Base-by-base conservation (phyloP, 352 stramenopile species). In the Plasmopara viticola region DNA sequence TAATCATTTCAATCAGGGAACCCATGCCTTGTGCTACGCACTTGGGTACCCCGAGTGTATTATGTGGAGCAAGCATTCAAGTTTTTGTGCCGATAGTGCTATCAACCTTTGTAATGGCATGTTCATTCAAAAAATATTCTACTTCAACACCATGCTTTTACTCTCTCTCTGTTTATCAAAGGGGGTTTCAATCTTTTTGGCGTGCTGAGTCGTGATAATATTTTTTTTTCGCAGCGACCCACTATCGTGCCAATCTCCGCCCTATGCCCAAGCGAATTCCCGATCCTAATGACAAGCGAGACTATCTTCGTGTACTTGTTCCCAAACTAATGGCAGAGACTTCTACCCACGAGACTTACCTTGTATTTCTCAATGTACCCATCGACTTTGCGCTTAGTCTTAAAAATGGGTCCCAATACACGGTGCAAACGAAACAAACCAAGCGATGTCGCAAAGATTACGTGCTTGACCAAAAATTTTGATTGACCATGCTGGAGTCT, bases 381-480 rank as follows among this genome's bases (percentile, higher is more conserved):
- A 25, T 25, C 20, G 20, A 25, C 20, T 25, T 25, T 25, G 20
- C 20, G 3, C 20, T 25, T 25, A 3, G 20, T 25, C 20, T 25
- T 25, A 25, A 25, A 25, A 25, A 25, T 25, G 20, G 20, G 25
- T 31, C 41, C 30, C 41, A 18, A 33, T 33, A 46, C 9, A 46
- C 41, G 4, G 17, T 46, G 18, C 41, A 46, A 17, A 17, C 25
- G 8, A 33, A 10, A 5, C 41, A n/a, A 46, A 46, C 3, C 33
- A 33, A 0, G 64, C 54, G 6, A 68, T 57, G 1, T 64, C 39
- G 0, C 18, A 3, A 9, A 64, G 15, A 2, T 42, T 1, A 0
- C 44, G 55, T 35, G 20, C 33, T 6, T 41, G 6, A 1, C 29
- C 37, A n/a, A 64, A 20, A 7, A 64, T 7, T 18, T 68, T n/a